Conservation (phyloP, 495 filamentous ascomycete genomes). For the Neurospora sp. region DNA sequence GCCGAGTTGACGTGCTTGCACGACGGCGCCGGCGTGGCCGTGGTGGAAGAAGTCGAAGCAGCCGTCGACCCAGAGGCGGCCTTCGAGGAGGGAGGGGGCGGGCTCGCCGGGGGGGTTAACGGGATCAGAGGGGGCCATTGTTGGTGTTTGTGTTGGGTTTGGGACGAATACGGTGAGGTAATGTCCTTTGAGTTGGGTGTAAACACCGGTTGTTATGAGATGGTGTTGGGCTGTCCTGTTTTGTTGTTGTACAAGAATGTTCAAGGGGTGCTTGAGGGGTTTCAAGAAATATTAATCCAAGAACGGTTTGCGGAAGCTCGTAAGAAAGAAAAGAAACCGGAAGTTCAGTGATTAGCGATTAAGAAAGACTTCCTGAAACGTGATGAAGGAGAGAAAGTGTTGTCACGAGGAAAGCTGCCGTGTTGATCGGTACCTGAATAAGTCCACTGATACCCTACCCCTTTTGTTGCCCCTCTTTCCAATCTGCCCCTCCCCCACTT, state of each 20-base stretch:
- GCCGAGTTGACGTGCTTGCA: conserved; percentile 65
- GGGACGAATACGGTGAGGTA: too few relatives aligned
- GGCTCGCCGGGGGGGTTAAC: conserved; percentile 19
- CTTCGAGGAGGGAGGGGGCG: conserved; percentile 44
- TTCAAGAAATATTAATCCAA: too few relatives aligned
- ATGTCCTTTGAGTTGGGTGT: too few relatives aligned
- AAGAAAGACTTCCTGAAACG: background rate
- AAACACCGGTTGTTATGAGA: too few relatives aligned
- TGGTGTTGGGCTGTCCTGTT: too few relatives aligned
- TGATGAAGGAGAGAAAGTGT: background rate
- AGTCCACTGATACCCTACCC: background rate
- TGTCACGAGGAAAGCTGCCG: background rate
- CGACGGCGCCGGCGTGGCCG: conserved; percentile 92
- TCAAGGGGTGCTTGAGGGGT: too few relatives aligned
- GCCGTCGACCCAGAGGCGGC: conserved; percentile 92
- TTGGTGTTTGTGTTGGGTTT: background rate
- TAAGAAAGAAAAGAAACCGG: too few relatives aligned
- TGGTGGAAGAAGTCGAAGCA: conserved; percentile 99
- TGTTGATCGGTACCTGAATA: background rate
- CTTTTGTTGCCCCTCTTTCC: conserved; percentile 1
- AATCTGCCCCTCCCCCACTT: conserved; percentile 2
- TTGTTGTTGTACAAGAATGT: too few relatives aligned
- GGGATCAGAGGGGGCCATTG: conserved; percentile 13
- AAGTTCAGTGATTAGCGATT: background rate
- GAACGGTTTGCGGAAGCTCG: too few relatives aligned